Base-by-base conservation (phyloP, 2,329 filamentous ascomycete genomes). In the Neonectria faginata region DNA sequence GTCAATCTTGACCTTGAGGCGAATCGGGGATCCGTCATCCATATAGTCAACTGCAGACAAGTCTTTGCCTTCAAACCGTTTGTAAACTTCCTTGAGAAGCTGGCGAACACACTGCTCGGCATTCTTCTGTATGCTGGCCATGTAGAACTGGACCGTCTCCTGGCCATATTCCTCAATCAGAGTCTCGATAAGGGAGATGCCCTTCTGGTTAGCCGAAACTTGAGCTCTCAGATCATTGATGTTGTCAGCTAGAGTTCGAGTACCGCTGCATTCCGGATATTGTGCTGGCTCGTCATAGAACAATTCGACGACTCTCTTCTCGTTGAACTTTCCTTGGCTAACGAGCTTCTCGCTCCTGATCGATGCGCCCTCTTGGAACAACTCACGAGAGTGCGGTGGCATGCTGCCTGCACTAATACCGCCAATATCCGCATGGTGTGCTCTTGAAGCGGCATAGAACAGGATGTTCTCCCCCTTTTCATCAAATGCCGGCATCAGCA, bases 341-440 rank as follows among this genome's bases (percentile, higher is more conserved):
- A 94, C 92, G 3, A 94, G 83, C 78, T 94, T 87, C 74, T 89
- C 88, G 11, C 86, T 88, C 67, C 86, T 85, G 62, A 90, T 89
- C 1, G 86, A 84, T 3, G 88, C 88, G 2, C 88, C 88, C 76
- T 90, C 88, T 73, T 89, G 86, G 71, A 80, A 89, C 8, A 89
- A 78, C 69, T 89, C 87, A 36, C 86, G 84, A 0, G 89, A 92
- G 67, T 92, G 88, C 5, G 91, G 90, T 0, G 92, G 92, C 92
- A 95, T 95, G 2, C 89, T 92, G 0, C 92, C 92, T 0, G 92
- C 92, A 1, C 93, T 84, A 51, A 94, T 93, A 9, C 92, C 92
- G 12, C 92, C 92, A 69, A 95, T 94, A 72, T 95, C 92, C n/a
- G 92, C 92, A 72, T 95, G 92, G 71, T 95, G 92, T 0, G 92